phyloP scores from a whole-genome alignment of 176 grass and related monocot genomes.

The Alloteropsis semialata region DNA sequence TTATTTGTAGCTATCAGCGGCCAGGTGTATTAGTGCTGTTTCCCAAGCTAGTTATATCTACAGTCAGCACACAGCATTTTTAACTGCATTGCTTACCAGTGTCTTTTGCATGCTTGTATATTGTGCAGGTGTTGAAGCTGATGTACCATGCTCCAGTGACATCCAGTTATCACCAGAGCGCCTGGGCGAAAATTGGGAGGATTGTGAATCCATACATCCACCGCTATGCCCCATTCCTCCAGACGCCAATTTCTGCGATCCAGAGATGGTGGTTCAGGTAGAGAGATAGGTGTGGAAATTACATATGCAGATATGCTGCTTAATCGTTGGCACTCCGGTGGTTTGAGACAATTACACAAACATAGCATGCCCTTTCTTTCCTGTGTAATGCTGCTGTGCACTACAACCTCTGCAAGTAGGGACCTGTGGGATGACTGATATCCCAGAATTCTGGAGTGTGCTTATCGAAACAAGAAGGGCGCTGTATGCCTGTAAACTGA shows the following conservation, averaged over 20 bases:
- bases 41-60: neutral
- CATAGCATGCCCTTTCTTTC: neutral
- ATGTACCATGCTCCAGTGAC: constrained; percentile 78
- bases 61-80: neutral
- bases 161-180: constrained; percentile 64
- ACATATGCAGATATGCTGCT: neutral
- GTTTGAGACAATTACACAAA: neutral
- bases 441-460: neutral
- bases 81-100: neutral
- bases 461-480: neutral
- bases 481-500: neutral
- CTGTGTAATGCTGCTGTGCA: neutral
- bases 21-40: neutral
- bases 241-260: constrained; percentile 53
- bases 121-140: constrained; percentile 69
- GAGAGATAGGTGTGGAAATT: neutral
- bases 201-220: constrained; percentile 67
- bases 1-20: neutral
- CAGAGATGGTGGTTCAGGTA: constrained; percentile 97
- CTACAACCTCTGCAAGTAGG: neutral
- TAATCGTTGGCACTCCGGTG: neutral
- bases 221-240: constrained; percentile 63
- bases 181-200: constrained; percentile 69
- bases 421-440: neutral
- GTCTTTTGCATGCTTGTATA: neutral